Percentiles rank a stretch among this genome's conserved stretches.
Evolutionary conservation across 2,329 filamentous ascomycete genomes (phyloP).

Genomic region (Xylariaceae sp.): DNA sequence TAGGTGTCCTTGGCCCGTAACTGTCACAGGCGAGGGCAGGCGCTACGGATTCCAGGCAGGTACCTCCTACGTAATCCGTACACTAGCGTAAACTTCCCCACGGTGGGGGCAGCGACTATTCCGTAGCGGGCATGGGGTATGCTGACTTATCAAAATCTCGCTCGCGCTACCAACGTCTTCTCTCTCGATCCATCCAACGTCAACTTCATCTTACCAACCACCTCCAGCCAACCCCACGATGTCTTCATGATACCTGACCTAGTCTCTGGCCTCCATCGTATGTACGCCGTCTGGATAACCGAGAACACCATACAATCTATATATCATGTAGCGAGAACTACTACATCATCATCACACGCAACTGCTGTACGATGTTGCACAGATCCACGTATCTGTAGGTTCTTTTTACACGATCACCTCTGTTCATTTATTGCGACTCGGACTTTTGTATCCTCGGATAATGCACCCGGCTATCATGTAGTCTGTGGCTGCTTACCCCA

Average conservation of each 20-base stretch:
- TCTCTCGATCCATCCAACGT: not conserved
- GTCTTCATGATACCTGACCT: not conserved
- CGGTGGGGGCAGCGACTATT: too few relatives aligned
- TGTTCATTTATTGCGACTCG: not conserved
- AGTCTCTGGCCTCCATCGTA: not conserved
- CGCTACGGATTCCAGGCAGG: not conserved
- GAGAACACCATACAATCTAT: not conserved
- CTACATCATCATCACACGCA: not conserved
- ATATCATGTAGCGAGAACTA: not conserved
- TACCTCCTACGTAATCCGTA: not conserved
- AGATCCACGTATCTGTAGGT: constrained; percentile 7
- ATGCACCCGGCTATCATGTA: constrained; percentile 17
- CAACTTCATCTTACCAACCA: not conserved
- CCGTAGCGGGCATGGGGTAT: not conserved
- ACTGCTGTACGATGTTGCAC: constrained; percentile 18
- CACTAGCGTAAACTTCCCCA: too few relatives aligned
- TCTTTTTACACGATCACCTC: constrained; percentile 1
- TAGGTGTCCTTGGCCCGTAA: too few relatives aligned
- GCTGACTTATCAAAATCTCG: not conserved
- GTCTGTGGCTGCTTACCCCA: not conserved
- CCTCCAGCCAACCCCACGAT: not conserved
- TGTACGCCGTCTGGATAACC: not conserved
- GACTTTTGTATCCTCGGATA: constrained; percentile 12
- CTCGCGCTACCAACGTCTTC: not conserved
- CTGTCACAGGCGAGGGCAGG: too few relatives aligned